Evolutionary conservation across 805 yeast genomes (phyloP).

Genomic region (Cyberlindnera mississippiensis): DNA sequence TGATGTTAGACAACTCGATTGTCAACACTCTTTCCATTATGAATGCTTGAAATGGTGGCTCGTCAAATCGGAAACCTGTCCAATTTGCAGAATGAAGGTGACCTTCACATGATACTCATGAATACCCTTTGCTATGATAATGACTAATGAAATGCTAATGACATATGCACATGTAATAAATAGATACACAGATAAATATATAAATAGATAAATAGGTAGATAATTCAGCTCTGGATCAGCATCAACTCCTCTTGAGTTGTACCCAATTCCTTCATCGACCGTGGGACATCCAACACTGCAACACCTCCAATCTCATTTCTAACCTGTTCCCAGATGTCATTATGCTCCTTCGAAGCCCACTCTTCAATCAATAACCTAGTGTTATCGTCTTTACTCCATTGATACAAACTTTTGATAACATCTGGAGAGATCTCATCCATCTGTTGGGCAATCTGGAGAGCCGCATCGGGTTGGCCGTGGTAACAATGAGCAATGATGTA

Average conservation of each 20-base stretch:
- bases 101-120: no score
- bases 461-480: constrained; percentile 55
- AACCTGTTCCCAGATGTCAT: constrained; percentile 36
- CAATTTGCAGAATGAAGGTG: constrained; percentile 20
- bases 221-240: constrained; percentile 15
- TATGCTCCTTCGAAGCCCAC: constrained; percentile 36
- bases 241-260: constrained; percentile 12
- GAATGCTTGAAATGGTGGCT: constrained; percentile 26
- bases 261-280: constrained; percentile 13
- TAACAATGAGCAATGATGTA: constrained; percentile 68
- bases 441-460: constrained; percentile 45
- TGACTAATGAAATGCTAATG: no score
- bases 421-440: constrained; percentile 44
- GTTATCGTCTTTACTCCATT: constrained; percentile 33
- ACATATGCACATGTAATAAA: constrained; percentile 4
- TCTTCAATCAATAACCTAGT: constrained; percentile 16
- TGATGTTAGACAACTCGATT: constrained; percentile 14
- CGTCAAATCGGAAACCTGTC: constrained; percentile 21
- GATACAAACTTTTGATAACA: constrained; percentile 44
- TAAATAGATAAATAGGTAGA: no score
- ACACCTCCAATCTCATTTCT: constrained; percentile 18
- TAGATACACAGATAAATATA: constrained; percentile 12
- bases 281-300: constrained; percentile 6
- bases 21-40: constrained; percentile 23
- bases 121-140: no score